phyloP scores from a whole-genome alignment of 805 yeast species.

The Saturnispora halmiae region DNA sequence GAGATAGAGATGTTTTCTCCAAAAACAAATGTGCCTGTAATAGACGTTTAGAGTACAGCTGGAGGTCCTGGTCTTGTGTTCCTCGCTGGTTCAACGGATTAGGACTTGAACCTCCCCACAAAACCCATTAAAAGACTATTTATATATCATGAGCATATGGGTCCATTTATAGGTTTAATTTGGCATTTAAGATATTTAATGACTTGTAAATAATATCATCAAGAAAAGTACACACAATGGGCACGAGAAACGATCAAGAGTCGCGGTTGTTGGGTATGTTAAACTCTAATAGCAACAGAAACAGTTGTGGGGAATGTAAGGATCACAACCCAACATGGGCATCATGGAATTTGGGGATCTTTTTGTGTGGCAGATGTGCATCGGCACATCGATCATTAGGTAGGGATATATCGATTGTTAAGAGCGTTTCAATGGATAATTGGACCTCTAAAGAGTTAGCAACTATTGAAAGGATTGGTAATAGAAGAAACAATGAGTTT shows the following conservation, averaged over 20 bases:
- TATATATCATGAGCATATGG: not conserved
- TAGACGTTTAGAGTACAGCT: constrained; percentile 39
- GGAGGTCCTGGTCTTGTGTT: constrained; percentile 44
- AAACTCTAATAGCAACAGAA: constrained; percentile 49
- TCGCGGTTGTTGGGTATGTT: constrained; percentile 44
- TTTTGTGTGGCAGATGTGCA: constrained; percentile 81
- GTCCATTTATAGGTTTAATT: no score
- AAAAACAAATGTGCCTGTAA: constrained; percentile 44
- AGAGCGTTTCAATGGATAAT: constrained; percentile 61
- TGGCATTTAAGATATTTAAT: no score
- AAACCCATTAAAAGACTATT: not conserved
- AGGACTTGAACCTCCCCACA: constrained; percentile 5
- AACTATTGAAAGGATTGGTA: constrained; percentile 40
- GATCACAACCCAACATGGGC: constrained; percentile 55
- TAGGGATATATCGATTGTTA: constrained; percentile 51
- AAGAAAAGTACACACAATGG: not conserved
- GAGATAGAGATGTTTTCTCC: constrained; percentile 34
- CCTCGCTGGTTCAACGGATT: constrained; percentile 29
- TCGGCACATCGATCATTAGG: constrained; percentile 65
- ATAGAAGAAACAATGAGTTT: constrained; percentile 44
- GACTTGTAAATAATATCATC: no score
- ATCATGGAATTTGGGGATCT: constrained; percentile 47
- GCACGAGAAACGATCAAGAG: constrained; percentile 19
- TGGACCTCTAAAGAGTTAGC: constrained; percentile 57
- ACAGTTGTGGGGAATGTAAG: constrained; percentile 75